Evolutionary conservation across 495 filamentous ascomycete species (phyloP).

Genomic region (Penicillium mononematosum): DNA sequence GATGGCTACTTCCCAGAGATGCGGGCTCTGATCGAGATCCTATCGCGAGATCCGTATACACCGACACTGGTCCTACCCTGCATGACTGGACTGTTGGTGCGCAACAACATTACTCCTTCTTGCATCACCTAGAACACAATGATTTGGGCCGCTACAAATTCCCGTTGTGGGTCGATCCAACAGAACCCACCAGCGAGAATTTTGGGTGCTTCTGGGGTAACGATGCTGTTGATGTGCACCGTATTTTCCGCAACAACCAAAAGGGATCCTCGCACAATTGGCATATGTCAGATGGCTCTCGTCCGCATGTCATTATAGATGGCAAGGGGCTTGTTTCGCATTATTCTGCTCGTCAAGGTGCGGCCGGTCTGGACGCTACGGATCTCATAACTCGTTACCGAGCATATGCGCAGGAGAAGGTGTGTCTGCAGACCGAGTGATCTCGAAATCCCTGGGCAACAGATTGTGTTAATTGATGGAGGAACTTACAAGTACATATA

Average conservation of each 20-base stretch:
- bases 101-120: constrained; percentile 56
- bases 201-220: constrained; percentile 50
- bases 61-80: constrained; percentile 35
- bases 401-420: constrained; percentile 50
- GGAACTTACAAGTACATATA: neutral
- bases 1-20: constrained; percentile 32
- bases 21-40: constrained; percentile 28
- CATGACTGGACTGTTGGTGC: constrained; percentile 51
- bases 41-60: constrained; percentile 32
- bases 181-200: constrained; percentile 42
- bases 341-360: constrained; percentile 41
- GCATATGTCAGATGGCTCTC: constrained; percentile 6
- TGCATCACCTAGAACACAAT: constrained; percentile 49
- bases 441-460: neutral
- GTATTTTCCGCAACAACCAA: constrained; percentile 14
- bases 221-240: constrained; percentile 30
- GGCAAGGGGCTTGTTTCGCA: constrained; percentile 52
- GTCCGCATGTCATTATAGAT: constrained; percentile 46
- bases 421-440: constrained; percentile 29
- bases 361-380: constrained; percentile 44
- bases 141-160: constrained; percentile 51
- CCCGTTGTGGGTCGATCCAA: constrained; percentile 48
- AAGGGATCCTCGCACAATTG: constrained; percentile 6
- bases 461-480: neutral
- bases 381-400: constrained; percentile 54